Percentiles rank a stretch among this genome's conserved stretches.
Evolutionary conservation across 805 yeast species (phyloP).

Genomic region (Hanseniaspora taiwanica): DNA sequence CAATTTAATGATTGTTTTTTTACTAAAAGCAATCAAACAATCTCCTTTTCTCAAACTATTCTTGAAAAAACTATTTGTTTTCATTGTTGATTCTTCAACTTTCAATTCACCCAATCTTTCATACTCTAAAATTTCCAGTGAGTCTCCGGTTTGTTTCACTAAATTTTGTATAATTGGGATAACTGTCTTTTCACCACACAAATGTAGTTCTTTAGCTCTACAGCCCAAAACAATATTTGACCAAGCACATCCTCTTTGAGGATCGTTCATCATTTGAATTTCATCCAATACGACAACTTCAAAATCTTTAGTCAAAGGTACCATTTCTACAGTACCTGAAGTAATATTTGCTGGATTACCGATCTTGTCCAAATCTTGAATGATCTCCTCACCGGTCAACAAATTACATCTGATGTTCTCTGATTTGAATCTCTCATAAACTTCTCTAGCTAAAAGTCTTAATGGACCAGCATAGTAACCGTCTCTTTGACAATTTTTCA

Average conservation of each 20-base stretch:
- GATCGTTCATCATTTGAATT: conserved; percentile 86
- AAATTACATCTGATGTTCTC: conserved; percentile 66
- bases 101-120: conserved; percentile 60
- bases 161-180: conserved; percentile 53
- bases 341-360: conserved; percentile 68
- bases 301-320: conserved; percentile 49
- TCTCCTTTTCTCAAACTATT: conserved; percentile 50
- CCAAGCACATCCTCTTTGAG: conserved; percentile 85
- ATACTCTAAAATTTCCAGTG: conserved; percentile 54
- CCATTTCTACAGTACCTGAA: conserved; percentile 90
- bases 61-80: conserved; percentile 12
- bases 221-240: conserved; percentile 81
- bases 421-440: conserved; percentile 64
- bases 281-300: conserved; percentile 92
- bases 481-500: conserved; percentile 41
- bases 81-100: conserved; percentile 33
- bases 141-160: conserved; percentile 66
- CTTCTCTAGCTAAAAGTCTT: conserved; percentile 79
- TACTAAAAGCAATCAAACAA: conserved; percentile 80
- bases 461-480: conserved; percentile 95
- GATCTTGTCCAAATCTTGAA: conserved; percentile 49
- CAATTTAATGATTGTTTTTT: conserved; percentile 51
- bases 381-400: conserved; percentile 90
- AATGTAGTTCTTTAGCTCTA: conserved; percentile 70
- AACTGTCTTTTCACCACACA: conserved; percentile 87